A percentile compares a stretch with the other conserved stretches of the same genome.
phyloP scores from a whole-genome alignment of 768 basidiomycete genomes.

The Tricholomella constricta region DNA sequence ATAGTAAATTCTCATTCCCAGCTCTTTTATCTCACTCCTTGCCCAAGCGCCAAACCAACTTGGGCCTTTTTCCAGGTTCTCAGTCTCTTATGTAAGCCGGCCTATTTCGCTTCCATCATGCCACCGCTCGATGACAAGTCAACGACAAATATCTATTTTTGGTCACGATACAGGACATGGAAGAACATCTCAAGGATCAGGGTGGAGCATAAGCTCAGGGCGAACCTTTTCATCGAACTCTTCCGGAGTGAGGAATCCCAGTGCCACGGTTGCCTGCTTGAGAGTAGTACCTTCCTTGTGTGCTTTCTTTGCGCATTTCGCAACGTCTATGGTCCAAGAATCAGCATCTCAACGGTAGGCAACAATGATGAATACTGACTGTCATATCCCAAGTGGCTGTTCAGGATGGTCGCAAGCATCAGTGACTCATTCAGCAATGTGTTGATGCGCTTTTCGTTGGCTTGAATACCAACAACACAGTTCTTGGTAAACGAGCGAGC shows the following conservation, averaged over 20 bases:
- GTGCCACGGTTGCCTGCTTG: constrained; percentile 89
- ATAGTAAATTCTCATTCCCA: constrained; percentile 13
- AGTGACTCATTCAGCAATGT: constrained; percentile 90
- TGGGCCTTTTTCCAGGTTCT: constrained; percentile 3
- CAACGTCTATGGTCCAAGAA: constrained; percentile 68
- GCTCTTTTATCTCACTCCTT: constrained; percentile 3
- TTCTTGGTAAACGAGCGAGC: constrained; percentile 95
- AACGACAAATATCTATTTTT: background rate
- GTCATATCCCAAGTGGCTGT: constrained; percentile 95
- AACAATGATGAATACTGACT: constrained; percentile 54
- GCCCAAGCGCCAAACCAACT: background rate
- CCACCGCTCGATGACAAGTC: background rate
- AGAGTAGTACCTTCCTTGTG: constrained; percentile 97
- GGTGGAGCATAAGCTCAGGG: constrained; percentile 88
- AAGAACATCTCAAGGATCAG: constrained; percentile 35
- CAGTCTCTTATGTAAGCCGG: constrained; percentile 16
- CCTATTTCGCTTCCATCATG: constrained; percentile 13
- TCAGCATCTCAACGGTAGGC: constrained; percentile 20
- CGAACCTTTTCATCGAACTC: constrained; percentile 95
- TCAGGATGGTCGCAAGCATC: constrained; percentile 98
- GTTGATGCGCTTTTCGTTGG: constrained; percentile 93
- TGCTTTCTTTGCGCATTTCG: constrained; percentile 99
- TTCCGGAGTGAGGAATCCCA: constrained; percentile 84
- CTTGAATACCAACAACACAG: constrained; percentile 94
- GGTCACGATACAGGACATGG: background rate